These are phyloP conservation scores for Leccinum huronense DNA, from an alignment of 1,284 basidiomycete genomes.

Conservation along the genomic window DNA sequence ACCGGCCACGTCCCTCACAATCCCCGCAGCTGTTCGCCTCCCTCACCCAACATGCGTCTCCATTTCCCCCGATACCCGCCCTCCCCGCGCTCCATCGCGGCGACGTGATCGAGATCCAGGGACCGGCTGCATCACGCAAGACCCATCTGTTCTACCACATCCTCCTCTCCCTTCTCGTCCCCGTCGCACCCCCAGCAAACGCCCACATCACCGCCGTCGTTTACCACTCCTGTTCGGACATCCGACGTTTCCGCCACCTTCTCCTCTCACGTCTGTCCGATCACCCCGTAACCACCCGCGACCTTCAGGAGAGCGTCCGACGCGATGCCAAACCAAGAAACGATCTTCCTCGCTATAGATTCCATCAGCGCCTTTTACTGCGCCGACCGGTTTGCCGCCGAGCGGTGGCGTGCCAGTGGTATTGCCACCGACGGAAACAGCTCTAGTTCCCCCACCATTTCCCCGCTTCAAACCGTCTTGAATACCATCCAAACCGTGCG, in stretches of 20 bases:
- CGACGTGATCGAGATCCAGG: conserved; percentile 72
- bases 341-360: conserved; percentile 68
- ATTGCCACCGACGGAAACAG: conserved; percentile 18
- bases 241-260: conserved; percentile 52
- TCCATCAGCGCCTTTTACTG: conserved; percentile 76
- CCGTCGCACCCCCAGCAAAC: conserved; percentile 35
- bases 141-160: conserved; percentile 69
- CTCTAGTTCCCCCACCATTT: conserved; percentile 14
- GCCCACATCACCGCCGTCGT: conserved; percentile 60
- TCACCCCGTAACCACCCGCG: conserved; percentile 18
- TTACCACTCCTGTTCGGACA: conserved; percentile 53
- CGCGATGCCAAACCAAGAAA: conserved; percentile 49
- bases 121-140: conserved; percentile 70
- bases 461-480: conserved; percentile 43
- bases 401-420: conserved; percentile 44
- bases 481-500: conserved; percentile 51
- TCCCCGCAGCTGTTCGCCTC: conserved; percentile 22
- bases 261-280: conserved; percentile 43
- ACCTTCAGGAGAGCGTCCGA: conserved; percentile 36
- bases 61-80: conserved; percentile 32
- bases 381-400: conserved; percentile 64
- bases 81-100: conserved; percentile 31
- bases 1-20: conserved; percentile 18
- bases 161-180: conserved; percentile 60
- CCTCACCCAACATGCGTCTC: conserved; percentile 20